A percentile compares a stretch with the other conserved stretches of the same genome.
Conservation (phyloP, 345 rosid genomes). For the Citrus hindsii region DNA sequence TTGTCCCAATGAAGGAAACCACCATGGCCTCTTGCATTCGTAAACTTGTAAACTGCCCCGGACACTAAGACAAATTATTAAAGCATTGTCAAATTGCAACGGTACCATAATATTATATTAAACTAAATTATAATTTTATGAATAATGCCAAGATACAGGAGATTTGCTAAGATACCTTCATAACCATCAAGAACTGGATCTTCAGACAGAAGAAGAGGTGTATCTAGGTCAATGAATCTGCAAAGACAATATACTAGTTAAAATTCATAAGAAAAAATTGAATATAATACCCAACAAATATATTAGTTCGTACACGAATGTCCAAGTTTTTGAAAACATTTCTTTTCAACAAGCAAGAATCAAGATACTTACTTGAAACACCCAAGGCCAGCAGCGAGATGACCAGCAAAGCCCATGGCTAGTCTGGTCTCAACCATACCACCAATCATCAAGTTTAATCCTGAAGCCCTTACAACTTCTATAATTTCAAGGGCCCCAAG, state of each 20-base stretch:
- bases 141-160: background rate
- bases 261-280: background rate
- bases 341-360: slow-evolving; percentile 8
- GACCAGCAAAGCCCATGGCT: slow-evolving; percentile 95
- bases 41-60: slow-evolving; percentile 76
- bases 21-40: slow-evolving; percentile 73
- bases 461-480: slow-evolving; percentile 59
- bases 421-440: slow-evolving; percentile 97
- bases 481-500: slow-evolving; percentile 75
- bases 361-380: slow-evolving; percentile 60
- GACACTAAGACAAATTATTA: slow-evolving; percentile 34
- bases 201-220: slow-evolving; percentile 79
- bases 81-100: background rate
- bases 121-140: background rate
- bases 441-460: slow-evolving; percentile 78
- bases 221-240: slow-evolving; percentile 87
- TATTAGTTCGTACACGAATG: background rate
- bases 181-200: slow-evolving; percentile 92
- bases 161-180: slow-evolving; percentile 46
- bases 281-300: background rate
- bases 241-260: background rate
- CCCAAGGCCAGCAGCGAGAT: slow-evolving; percentile 90
- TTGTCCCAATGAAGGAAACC: slow-evolving; percentile 77
- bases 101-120: background rate
- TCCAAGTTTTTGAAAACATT: background rate